A percentile compares a stretch with the other conserved stretches of the same genome.
These are phyloP conservation scores for Ganoderma meredithae DNA, from an alignment of 1,284 basidiomycete species.

Conservation along the genomic window DNA sequence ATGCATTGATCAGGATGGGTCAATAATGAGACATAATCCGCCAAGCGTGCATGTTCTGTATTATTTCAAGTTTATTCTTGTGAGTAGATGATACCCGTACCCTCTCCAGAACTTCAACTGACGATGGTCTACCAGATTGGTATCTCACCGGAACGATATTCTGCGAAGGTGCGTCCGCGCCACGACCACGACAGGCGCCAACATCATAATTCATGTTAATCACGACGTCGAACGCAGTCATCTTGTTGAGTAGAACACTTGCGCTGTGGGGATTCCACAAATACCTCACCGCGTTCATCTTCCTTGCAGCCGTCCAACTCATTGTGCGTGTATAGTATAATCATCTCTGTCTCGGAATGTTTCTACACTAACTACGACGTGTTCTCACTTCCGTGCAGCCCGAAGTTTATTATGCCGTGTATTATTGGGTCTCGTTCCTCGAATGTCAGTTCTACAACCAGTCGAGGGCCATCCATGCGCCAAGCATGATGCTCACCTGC, in stretches of 20 bases:
- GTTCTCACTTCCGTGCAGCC: not conserved
- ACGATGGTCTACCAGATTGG: not conserved
- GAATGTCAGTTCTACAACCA: not conserved
- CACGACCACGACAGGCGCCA: not conserved
- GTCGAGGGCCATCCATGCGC: not conserved
- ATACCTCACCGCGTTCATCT: not conserved
- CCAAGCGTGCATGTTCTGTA: not conserved
- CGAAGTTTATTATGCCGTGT: not conserved
- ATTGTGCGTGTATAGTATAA: not conserved
- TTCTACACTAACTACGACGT: not conserved
- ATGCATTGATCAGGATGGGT: not conserved
- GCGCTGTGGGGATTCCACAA: constrained; percentile 7
- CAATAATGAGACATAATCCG: not conserved
- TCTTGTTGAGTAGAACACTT: not conserved
- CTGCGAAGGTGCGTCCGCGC: not conserved
- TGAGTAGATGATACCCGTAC: not conserved
- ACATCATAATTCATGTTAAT: not conserved
- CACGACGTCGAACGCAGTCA: not conserved
- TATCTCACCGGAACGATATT: not conserved
- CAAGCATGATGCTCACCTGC: not conserved
- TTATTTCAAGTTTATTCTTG: not conserved
- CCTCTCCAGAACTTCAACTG: not conserved
- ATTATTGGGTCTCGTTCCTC: not conserved
- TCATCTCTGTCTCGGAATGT: too few species aligned
- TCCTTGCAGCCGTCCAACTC: not conserved